Conservation (phyloP, 306 rosid species). For the Prunus campanulata region DNA sequence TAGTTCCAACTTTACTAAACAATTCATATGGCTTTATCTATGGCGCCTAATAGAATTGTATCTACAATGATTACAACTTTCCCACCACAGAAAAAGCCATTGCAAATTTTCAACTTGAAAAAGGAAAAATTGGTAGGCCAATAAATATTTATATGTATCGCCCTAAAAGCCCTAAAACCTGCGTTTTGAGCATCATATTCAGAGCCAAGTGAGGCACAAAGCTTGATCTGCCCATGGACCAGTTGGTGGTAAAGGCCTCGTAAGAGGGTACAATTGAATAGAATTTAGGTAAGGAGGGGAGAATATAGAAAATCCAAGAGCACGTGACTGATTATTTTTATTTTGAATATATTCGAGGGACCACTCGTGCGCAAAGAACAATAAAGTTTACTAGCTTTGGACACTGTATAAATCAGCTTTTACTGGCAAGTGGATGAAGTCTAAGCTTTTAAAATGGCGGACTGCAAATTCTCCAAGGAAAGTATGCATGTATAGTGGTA, state of each 20-base stretch:
- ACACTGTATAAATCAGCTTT: neutral
- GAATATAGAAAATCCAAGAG: neutral
- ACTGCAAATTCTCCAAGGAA: conserved; percentile 10
- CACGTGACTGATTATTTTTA: conserved; percentile 21
- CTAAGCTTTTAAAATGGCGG: neutral
- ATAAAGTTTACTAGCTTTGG: conserved; percentile 18
- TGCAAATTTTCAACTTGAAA: neutral
- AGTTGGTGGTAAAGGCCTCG: neutral
- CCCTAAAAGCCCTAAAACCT: neutral
- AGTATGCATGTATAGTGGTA: neutral
- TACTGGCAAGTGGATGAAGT: conserved; percentile 8
- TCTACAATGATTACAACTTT: conserved; percentile 34
- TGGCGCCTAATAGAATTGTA: conserved; percentile 13
- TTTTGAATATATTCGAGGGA: conserved; percentile 19
- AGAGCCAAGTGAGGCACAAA: conserved; percentile 19
- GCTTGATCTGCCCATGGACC: neutral
- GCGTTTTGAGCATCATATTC: conserved; percentile 15
- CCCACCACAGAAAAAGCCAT: conserved; percentile 6
- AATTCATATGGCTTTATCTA: conserved; percentile 29
- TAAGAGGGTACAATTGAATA: neutral
- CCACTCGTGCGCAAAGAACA: conserved; percentile 29
- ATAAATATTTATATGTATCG: neutral
- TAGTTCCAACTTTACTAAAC: conserved; percentile 28
- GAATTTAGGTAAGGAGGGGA: conserved; percentile 1
- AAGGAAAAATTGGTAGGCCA: conserved; percentile 1